Evolutionary conservation across 345 rosid species (phyloP), one percentile per base, ranked within the genome.

Genomic region (Citrus hindsii): DNA sequence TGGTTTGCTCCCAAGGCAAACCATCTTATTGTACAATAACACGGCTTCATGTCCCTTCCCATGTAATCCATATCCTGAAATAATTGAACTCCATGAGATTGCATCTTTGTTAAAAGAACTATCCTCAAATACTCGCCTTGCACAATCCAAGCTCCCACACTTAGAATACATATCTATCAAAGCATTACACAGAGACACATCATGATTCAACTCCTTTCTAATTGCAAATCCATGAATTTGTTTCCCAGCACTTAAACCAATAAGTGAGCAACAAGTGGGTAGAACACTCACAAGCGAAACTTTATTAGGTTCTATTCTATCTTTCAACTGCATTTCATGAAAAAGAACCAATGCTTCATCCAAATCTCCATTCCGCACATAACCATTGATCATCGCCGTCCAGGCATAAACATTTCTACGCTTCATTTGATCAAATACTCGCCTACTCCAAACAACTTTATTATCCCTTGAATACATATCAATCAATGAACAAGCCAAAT

Each of bases 311-410:
- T 81, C 77, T 61, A 89, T 84, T 67, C 83, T 77, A 76, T 82
- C 85, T 40, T 64, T 79, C 27, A 75, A 72, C 82, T 77, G 90
- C 94, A 90, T 90, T 80, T 85, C 86, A 74, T 66, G 77, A 66
- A 90, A 90, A 82, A 89, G 90, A 75, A 35, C 42, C 78, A 90
- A 51, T 3, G 88, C 93, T 78, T 83, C 91, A 63, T 81, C 92
- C 13, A 84, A 72, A 38, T 68, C 76, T 40, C 87, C 89, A 73
- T 81, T 83, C 76, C 76, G 82, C 70, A 85, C 87, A 66, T 80
- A 85, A 18, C 97, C 91, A 82, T 81, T 90, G 35, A 90, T 82
- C 91, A 92, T 89, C 33, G 91, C 90, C 5, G 97, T 92, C 94
- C 93, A 90, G 70, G 84, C 82, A 71, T 81, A 83, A 63, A 90